Conservation (phyloP, 2,329 filamentous ascomycete genomes). For the Pseudogymnoascus sp. region DNA sequence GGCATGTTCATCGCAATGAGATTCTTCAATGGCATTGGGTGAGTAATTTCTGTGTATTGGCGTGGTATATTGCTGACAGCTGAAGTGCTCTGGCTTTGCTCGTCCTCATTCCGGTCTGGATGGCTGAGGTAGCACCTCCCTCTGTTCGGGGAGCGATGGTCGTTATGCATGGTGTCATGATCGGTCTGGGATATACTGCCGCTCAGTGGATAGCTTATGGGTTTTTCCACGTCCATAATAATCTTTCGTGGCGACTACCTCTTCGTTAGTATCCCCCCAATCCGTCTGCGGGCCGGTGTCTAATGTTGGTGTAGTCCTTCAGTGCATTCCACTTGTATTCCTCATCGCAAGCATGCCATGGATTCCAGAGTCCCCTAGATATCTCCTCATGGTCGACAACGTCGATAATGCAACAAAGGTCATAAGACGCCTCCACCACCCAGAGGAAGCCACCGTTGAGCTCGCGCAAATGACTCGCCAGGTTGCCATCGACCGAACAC, state of each 20-base stretch:
- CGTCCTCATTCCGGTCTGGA: background rate
- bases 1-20: conserved; percentile 34
- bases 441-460: conserved; percentile 3
- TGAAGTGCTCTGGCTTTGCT: background rate
- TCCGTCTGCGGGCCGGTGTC: background rate
- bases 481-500: background rate
- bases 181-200: background rate
- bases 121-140: background rate
- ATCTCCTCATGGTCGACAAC: conserved; percentile 22
- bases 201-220: background rate
- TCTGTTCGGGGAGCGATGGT: background rate
- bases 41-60: conserved; percentile 21
- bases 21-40: conserved; percentile 36
- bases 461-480: conserved; percentile 13
- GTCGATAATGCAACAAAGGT: background rate
- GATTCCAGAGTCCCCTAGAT: conserved; percentile 25
- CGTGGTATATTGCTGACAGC: no score
- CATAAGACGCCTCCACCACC: background rate
- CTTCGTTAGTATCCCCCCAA: background rate
- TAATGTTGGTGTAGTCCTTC: conserved; percentile 19
- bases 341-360: no score
- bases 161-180: background rate
- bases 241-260: background rate
- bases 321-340: conserved; percentile 15
- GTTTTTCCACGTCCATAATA: background rate